phyloP scores from a whole-genome alignment of 225 moss, liverwort and hornwort species.

The Ulota crispa region DNA sequence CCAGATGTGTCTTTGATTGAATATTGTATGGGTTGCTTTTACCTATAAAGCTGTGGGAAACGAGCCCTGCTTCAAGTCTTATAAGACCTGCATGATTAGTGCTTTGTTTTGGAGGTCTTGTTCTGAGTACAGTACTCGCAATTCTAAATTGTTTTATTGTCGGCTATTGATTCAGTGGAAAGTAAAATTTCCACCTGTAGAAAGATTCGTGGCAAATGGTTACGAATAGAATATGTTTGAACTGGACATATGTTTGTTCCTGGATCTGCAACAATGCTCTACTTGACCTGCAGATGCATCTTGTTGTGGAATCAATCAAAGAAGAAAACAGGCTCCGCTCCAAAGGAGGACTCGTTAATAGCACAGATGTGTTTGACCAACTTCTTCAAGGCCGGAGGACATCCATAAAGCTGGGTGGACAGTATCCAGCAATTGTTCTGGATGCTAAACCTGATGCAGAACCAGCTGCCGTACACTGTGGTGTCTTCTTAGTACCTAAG shows the following conservation, averaged over 20 bases:
- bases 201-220: neutral
- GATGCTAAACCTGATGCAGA: constrained; percentile 81
- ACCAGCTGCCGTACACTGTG: constrained; percentile 62
- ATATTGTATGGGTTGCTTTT: neutral
- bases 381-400: constrained; percentile 70
- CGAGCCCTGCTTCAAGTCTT: neutral
- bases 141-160: neutral
- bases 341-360: constrained; percentile 31
- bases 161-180: neutral
- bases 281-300: constrained; percentile 57
- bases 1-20: neutral
- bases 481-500: constrained; percentile 89
- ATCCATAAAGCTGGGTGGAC: constrained; percentile 49
- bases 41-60: neutral
- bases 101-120: neutral
- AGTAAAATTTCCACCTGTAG: neutral
- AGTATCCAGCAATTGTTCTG: constrained; percentile 67
- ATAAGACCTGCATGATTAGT: neutral
- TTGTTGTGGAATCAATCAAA: constrained; percentile 53
- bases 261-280: constrained; percentile 8
- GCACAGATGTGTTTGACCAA: constrained; percentile 52
- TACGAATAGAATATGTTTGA: neutral
- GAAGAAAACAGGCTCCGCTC: constrained; percentile 64
- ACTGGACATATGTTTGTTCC: neutral
- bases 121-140: neutral